Evolutionary conservation across 2,329 filamentous ascomycete species (phyloP), one percentile per base, ranked within the genome.

Genomic region (Xylaria digitata): DNA sequence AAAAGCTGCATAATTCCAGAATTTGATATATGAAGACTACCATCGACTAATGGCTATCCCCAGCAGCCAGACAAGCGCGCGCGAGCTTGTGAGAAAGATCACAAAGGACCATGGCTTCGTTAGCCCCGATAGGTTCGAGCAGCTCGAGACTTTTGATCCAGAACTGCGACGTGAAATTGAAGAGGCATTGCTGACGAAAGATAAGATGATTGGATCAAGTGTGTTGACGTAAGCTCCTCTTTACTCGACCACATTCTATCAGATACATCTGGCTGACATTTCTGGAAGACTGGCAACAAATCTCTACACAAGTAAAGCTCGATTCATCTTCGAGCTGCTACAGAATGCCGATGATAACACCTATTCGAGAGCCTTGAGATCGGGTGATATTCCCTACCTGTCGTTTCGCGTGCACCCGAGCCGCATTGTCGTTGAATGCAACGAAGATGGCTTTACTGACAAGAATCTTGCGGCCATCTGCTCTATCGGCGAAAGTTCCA

Each of bases 301-400:
- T 37, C 71, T 85, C 0, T 83, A 84, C 66, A 74, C 77, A 0
- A 82, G 76, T 54, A 77, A 80, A 6, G 78, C 82, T 0, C 79
- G 82, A 37, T 87, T 86, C 68, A 74, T 87, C 0, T 83, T 85
- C 40, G 85, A 87, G 71, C 71, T 87, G 0, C 78, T 87, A 0
- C 85, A 86, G 66, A 87, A 87, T 70, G 83, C 84, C 4, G 85
- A 87, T 50, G 84, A 86, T 71, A 86, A 85, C 63, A 61, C 64
- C 11, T 86, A 82, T 68, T 62, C 4, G 13, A 71, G 49, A 17
- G 75, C 77, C 0, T 23, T 48, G 4, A 67, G 58, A 0, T 65
- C 23, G 0, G 70, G 74, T 0, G 34, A 65, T 0, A 65, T 60
- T 2, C 81, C 81, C 0, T 78, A 70, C 50, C 71, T 81, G 0